Evolutionary conservation across 352 stramenopile species (phyloP).

Genomic region (Globisporangium middletonii): DNA sequence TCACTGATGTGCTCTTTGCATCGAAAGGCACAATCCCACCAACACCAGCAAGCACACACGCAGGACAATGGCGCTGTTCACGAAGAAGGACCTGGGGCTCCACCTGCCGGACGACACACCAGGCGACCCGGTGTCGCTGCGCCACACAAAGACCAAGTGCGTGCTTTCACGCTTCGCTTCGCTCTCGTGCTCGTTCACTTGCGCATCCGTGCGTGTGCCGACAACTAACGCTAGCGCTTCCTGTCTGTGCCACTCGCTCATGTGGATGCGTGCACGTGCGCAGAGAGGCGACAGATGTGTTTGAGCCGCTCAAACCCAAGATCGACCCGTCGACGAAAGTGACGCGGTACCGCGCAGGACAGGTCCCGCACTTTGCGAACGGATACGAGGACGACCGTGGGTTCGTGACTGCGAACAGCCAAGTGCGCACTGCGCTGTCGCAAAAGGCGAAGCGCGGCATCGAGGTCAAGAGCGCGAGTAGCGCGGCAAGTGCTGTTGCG

Average conservation of each 20-base stretch:
- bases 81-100: slow-evolving; percentile 81
- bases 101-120: slow-evolving; percentile 77
- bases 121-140: slow-evolving; percentile 71
- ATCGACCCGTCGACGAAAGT: slow-evolving; percentile 80
- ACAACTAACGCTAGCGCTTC: slow-evolving; percentile 2
- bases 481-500: slow-evolving; percentile 6
- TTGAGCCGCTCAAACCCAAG: slow-evolving; percentile 73
- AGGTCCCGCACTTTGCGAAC: slow-evolving; percentile 68
- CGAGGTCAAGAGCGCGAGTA: slow-evolving; percentile 1
- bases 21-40: no score
- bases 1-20: background rate
- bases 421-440: slow-evolving; percentile 38
- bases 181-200: background rate
- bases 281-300: slow-evolving; percentile 66
- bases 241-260: background rate
- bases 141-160: slow-evolving; percentile 65
- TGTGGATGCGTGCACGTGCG: background rate
- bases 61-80: slow-evolving; percentile 70
- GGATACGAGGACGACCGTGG: slow-evolving; percentile 75
- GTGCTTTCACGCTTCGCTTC: background rate
- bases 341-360: slow-evolving; percentile 71
- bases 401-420: slow-evolving; percentile 65
- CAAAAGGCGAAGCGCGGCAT: slow-evolving; percentile 5
- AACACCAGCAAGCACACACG: background rate
- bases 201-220: background rate